A percentile compares a stretch with the other conserved stretches of the same genome.
These are phyloP conservation scores for Persicaria tinctoria DNA, from an alignment of 148 eudicot genomes.

Conservation along the genomic window DNA sequence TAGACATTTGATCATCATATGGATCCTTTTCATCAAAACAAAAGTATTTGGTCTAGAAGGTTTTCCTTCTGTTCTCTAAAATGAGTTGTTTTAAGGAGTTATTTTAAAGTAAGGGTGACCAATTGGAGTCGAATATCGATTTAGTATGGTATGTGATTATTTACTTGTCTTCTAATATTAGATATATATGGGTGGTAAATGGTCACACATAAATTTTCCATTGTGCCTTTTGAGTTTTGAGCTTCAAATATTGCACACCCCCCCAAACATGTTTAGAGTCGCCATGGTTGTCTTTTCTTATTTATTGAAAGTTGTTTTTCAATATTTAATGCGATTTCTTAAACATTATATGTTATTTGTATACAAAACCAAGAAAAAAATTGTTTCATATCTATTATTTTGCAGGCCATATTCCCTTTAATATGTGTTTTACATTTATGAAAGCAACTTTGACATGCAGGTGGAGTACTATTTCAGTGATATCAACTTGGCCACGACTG, in stretches of 20 bases:
- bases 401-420: background rate
- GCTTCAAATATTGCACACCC: background rate
- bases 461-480: constrained; percentile 99
- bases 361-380: background rate
- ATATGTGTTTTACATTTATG: background rate
- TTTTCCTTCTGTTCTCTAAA: too few species aligned
- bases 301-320: background rate
- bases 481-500: constrained; percentile 93
- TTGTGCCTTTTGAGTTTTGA: background rate
- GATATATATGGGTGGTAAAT: background rate
- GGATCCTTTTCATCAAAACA: too few species aligned
- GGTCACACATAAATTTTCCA: background rate
- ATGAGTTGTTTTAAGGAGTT: too few species aligned
- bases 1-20: too few species aligned
- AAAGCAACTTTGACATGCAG: constrained; percentile 30
- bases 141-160: too few species aligned
- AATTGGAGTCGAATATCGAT: too few species aligned
- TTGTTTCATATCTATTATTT: background rate
- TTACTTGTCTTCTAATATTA: too few species aligned
- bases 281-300: background rate
- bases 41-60: too few species aligned
- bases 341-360: background rate
- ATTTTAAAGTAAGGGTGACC: too few species aligned
- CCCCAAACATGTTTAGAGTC: background rate
- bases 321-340: background rate